phyloP scores from a whole-genome alignment of 2,329 filamentous ascomycete genomes.

The Clonostachys rhizophaga region DNA sequence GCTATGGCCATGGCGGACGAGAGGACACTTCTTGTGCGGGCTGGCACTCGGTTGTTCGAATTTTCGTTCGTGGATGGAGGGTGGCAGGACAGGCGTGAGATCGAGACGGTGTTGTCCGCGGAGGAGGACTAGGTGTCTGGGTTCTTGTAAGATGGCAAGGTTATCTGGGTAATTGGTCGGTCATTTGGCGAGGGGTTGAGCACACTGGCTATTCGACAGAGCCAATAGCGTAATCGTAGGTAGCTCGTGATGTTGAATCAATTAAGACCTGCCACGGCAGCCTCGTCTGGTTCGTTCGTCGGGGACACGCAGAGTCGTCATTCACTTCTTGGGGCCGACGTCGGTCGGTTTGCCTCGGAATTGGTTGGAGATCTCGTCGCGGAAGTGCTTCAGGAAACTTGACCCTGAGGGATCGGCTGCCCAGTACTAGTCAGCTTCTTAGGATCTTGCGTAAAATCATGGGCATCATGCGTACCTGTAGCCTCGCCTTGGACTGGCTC shows the following conservation, averaged over 20 bases:
- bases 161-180: too few relatives aligned
- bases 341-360: slow-evolving; percentile 25
- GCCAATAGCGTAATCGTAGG: too few relatives aligned
- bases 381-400: slow-evolving; percentile 39
- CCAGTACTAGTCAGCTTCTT: background rate
- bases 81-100: background rate
- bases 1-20: background rate
- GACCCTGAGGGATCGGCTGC: background rate
- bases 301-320: too few relatives aligned
- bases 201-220: too few relatives aligned
- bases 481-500: slow-evolving; percentile 49
- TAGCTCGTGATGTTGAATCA: too few relatives aligned
- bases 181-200: too few relatives aligned
- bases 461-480: slow-evolving; percentile 27
- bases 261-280: too few relatives aligned
- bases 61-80: background rate
- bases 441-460: background rate
- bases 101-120: background rate
- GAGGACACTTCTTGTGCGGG: background rate
- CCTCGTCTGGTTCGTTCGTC: too few relatives aligned
- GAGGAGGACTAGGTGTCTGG: background rate
- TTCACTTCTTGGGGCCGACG: background rate
- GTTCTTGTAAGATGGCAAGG: too few relatives aligned
- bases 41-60: background rate
- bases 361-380: slow-evolving; percentile 47